These are phyloP conservation scores for Trichocomaceae sp. DNA, from an alignment of 2,329 filamentous ascomycete genomes.

Conservation along the genomic window DNA sequence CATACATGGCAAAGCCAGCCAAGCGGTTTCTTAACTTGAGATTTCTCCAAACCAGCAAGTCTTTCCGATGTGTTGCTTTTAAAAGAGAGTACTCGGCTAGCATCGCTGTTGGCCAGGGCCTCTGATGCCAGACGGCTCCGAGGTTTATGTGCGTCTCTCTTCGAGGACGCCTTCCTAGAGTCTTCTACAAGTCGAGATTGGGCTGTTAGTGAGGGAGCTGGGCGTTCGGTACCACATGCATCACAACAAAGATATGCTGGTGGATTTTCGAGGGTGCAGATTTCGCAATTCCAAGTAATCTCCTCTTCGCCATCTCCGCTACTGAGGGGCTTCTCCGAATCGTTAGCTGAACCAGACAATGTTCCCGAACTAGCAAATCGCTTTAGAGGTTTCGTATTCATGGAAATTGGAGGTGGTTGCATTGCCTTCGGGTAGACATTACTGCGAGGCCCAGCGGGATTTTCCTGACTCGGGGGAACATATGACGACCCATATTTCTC, in stretches of 20 bases:
- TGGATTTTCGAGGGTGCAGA: conserved; percentile 58
- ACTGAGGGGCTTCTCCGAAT: background rate
- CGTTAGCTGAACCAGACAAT: background rate
- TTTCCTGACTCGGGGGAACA: conserved; percentile 46
- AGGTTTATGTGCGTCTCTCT: background rate
- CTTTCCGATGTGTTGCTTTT: conserved; percentile 28
- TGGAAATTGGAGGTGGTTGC: conserved; percentile 28
- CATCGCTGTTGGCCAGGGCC: background rate
- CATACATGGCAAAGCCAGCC: conserved; percentile 56
- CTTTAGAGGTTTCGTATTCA: conserved; percentile 16
- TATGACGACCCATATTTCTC: conserved; percentile 54
- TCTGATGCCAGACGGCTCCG: conserved; percentile 8
- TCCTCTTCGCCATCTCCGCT: conserved; percentile 31
- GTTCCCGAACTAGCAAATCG: conserved; percentile 8
- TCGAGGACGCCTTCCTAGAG: background rate
- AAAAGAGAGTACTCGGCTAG: conserved; percentile 22
- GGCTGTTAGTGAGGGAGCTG: conserved; percentile 33
- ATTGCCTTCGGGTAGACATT: conserved; percentile 25
- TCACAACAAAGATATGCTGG: conserved; percentile 55
- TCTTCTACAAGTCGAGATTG: conserved; percentile 14
- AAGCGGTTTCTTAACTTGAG: conserved; percentile 41
- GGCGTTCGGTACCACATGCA: conserved; percentile 52
- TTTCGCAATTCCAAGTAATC: conserved; percentile 51
- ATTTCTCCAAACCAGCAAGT: conserved; percentile 33
- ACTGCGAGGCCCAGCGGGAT: conserved; percentile 45